A percentile compares a stretch with the other conserved stretches of the same genome.
phyloP scores from a whole-genome alignment of 208 protist species.

The Trypanosomatidae sp. region DNA sequence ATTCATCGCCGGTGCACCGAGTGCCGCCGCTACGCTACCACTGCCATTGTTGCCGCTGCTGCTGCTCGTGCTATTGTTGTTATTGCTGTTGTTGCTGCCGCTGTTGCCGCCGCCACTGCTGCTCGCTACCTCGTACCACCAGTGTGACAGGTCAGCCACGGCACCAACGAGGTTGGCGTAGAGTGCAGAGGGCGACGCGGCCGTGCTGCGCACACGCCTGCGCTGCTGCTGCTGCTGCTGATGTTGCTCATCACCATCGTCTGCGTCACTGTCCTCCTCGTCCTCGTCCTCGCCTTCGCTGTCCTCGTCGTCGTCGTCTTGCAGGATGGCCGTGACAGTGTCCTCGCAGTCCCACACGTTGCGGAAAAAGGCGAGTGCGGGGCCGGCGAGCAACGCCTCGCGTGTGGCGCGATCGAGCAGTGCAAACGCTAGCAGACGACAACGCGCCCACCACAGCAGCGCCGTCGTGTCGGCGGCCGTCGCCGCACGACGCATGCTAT shows the following conservation, averaged over 20 bases:
- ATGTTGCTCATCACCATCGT: slow-evolving; percentile 3
- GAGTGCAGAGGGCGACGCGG: neutral
- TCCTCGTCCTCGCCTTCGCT: neutral
- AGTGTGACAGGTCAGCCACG: slow-evolving; percentile 44
- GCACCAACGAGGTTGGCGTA: slow-evolving; percentile 49
- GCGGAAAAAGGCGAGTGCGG: slow-evolving; percentile 34
- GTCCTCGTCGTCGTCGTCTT: slow-evolving; percentile 9
- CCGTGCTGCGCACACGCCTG: neutral
- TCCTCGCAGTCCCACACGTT: slow-evolving; percentile 34
- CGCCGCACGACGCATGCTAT: slow-evolving; percentile 32
- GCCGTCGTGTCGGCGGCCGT: slow-evolving; percentile 6
- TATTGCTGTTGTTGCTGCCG: neutral
- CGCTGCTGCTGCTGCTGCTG: neutral
- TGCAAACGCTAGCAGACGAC: slow-evolving; percentile 43
- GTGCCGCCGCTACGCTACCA: neutral
- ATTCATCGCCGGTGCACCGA: slow-evolving; percentile 12
- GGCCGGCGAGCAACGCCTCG: slow-evolving; percentile 21
- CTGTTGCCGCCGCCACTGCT: neutral
- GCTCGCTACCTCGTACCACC: neutral
- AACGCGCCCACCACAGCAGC: slow-evolving; percentile 73
- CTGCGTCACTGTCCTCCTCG: neutral
- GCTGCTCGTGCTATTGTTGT: neutral
- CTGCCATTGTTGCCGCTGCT: neutral
- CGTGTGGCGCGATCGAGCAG: slow-evolving; percentile 15
- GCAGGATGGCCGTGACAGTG: slow-evolving; percentile 17